Evolutionary conservation across 495 filamentous ascomycete species (phyloP), one percentile per base, ranked within the genome.

Genomic region (Aspergillus ostianus): DNA sequence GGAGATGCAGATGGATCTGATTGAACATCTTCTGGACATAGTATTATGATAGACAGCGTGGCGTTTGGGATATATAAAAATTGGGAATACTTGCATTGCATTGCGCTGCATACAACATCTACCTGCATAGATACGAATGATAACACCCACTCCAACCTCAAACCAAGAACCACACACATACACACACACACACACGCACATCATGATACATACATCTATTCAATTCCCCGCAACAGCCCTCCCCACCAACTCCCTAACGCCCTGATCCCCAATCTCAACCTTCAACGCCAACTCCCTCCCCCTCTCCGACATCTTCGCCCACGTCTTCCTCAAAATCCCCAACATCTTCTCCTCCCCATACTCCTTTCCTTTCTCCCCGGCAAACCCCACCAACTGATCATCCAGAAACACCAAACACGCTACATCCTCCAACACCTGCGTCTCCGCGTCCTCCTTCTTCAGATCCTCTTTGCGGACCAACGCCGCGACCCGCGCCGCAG

Each of bases 331-430:
- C 73, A 94, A 69, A 59, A 94, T 92, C 13, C 67, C 77, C 13
- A 93, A 61, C 48, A 90, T 82, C 79, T 92, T 93, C 54, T 84
- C 87, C 73, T 92, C 90, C 81, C 85, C 68, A 82, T 79, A 58
- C 76, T 68, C 71, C 57, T 92, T 89, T 81, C 85, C 68, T 81
- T 79, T 57, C 75, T 67, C 71, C 58, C 77, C 78, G 77, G 89
- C 87, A 72, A 92, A 94, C 50, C 79, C 80, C 66, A 90, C 90
- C 60, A 93, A 86, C 74, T 92, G 89, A 67, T 91, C 90, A 69
- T 92, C 90, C 64, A 94, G 68, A 70, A 94, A 94, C 36, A 94
- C 90, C 48, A 94, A 73, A 71, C 90, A 94, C 17, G 90, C 90
- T 56, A 91, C 89, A 75, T 94, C 90, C 73, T 94, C 90, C 61